phyloP scores from a whole-genome alignment of 805 yeast species.

The Yamadazyma paraphyllophila region DNA sequence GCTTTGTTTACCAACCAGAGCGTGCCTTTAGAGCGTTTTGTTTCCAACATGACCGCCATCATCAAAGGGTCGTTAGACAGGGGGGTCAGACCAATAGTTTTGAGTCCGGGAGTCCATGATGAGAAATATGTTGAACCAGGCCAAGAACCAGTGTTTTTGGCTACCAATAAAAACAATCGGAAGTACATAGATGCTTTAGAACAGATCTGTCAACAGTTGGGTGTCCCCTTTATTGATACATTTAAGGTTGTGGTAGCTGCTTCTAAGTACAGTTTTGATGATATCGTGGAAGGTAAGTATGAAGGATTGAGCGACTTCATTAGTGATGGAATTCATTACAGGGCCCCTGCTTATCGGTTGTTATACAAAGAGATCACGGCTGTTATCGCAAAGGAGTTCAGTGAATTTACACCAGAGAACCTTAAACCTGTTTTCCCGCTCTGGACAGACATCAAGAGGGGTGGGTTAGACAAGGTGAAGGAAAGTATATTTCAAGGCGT shows the following conservation, averaged over 20 bases:
- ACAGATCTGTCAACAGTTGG: constrained; percentile 42
- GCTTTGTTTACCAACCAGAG: constrained; percentile 29
- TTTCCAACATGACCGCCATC: constrained; percentile 46
- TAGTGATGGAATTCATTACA: constrained; percentile 60
- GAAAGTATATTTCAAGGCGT: not conserved
- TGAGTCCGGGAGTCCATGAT: constrained; percentile 64
- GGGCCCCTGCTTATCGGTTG: constrained; percentile 51
- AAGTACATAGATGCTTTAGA: constrained; percentile 52
- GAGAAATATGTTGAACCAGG: constrained; percentile 12
- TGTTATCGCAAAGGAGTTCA: constrained; percentile 36
- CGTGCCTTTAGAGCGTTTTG: constrained; percentile 52
- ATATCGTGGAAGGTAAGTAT: constrained; percentile 36
- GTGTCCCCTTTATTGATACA: constrained; percentile 59
- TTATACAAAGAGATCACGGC: constrained; percentile 43
- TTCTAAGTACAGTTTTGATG: constrained; percentile 35
- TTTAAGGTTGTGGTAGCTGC: constrained; percentile 40
- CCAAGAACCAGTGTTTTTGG: constrained; percentile 24
- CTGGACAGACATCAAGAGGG: not conserved
- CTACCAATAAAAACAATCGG: constrained; percentile 41
- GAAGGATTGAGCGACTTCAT: constrained; percentile 14
- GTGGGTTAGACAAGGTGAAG: not conserved
- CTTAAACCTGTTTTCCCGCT: constrained; percentile 3
- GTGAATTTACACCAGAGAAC: constrained; percentile 9
- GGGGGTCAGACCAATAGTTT: constrained; percentile 51
- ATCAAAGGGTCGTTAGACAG: constrained; percentile 37